Evolutionary conservation across 805 yeast species (phyloP).

Genomic region (Scheffersomyces spartinae): DNA sequence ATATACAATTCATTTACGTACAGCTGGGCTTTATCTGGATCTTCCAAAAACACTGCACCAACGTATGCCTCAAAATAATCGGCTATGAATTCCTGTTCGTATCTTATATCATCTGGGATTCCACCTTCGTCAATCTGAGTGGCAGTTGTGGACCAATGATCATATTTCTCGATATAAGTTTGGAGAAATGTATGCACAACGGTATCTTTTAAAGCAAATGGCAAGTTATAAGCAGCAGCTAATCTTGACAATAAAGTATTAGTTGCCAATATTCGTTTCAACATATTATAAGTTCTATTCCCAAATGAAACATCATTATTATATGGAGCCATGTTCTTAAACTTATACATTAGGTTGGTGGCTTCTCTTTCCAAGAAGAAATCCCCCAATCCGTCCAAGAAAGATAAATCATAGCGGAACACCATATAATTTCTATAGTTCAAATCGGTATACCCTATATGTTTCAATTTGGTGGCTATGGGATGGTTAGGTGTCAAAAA

Average conservation of each 20-base stretch:
- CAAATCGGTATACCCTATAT: slow-evolving; percentile 9
- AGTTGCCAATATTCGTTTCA: slow-evolving; percentile 23
- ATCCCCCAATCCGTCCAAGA: slow-evolving; percentile 31
- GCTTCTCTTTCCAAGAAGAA: slow-evolving; percentile 26
- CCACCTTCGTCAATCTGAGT: too few relatives aligned
- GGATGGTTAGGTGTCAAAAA: slow-evolving; percentile 15
- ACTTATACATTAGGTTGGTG: slow-evolving; percentile 19
- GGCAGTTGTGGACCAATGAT: too few relatives aligned
- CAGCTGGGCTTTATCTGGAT: slow-evolving; percentile 22
- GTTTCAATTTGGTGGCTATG: slow-evolving; percentile 11
- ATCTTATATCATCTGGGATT: slow-evolving; percentile 10
- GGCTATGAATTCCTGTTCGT: slow-evolving; percentile 30
- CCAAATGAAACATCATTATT: slow-evolving; percentile 11
- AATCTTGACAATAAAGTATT: slow-evolving; percentile 25
- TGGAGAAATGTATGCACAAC: slow-evolving; percentile 10
- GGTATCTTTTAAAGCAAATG: slow-evolving; percentile 20
- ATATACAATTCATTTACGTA: slow-evolving; percentile 21
- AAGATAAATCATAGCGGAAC: slow-evolving; percentile 22
- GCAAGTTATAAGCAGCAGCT: slow-evolving; percentile 23
- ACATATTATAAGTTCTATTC: slow-evolving; percentile 14
- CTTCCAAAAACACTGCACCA: slow-evolving; percentile 29
- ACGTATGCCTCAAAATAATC: slow-evolving; percentile 31
- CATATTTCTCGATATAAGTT: slow-evolving; percentile 2
- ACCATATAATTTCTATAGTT: slow-evolving; percentile 11
- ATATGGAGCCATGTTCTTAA: slow-evolving; percentile 9